Conservation (phyloP, 441 rosid genomes). For the Gossypium gossypioides region DNA sequence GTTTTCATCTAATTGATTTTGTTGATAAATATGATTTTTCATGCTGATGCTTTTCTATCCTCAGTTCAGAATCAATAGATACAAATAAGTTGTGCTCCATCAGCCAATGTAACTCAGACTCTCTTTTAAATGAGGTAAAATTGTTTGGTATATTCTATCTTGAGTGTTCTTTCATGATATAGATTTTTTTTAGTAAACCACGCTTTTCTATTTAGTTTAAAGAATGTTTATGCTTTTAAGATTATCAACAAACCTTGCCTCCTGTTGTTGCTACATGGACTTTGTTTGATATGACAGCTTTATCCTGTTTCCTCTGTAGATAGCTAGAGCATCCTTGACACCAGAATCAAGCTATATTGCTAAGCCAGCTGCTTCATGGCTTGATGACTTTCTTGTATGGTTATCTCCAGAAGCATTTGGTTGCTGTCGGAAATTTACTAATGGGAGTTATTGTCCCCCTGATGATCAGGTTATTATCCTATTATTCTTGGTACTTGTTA, state of each 20-base stretch:
- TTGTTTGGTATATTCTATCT: constrained; percentile 3
- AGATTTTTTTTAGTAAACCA: neutral
- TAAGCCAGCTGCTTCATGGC: constrained; percentile 99
- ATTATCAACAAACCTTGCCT: constrained; percentile 5
- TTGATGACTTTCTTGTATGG: constrained; percentile 98
- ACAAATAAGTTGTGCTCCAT: constrained; percentile 92
- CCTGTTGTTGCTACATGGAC: constrained; percentile 3
- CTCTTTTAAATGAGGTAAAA: constrained; percentile 85
- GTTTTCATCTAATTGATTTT: constrained; percentile 5
- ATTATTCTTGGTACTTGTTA: constrained; percentile 10
- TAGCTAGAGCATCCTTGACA: constrained; percentile 68
- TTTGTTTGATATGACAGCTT: neutral
- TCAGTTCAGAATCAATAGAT: constrained; percentile 85
- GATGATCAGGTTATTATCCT: constrained; percentile 68
- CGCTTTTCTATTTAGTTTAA: neutral
- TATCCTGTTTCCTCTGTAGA: constrained; percentile 32
- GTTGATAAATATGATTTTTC: constrained; percentile 14
- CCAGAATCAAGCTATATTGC: constrained; percentile 89
- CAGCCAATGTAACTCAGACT: constrained; percentile 77
- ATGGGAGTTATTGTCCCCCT: constrained; percentile 93
- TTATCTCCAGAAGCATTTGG: constrained; percentile 98
- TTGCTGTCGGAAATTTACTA: constrained; percentile 88
- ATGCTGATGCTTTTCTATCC: constrained; percentile 26
- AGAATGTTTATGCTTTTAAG: constrained; percentile 1
- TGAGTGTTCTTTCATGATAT: neutral